Evolutionary conservation across 2,329 filamentous ascomycete genomes (phyloP), one percentile per base, ranked within the genome.

Genomic region (Furcasterigmium sp.): DNA sequence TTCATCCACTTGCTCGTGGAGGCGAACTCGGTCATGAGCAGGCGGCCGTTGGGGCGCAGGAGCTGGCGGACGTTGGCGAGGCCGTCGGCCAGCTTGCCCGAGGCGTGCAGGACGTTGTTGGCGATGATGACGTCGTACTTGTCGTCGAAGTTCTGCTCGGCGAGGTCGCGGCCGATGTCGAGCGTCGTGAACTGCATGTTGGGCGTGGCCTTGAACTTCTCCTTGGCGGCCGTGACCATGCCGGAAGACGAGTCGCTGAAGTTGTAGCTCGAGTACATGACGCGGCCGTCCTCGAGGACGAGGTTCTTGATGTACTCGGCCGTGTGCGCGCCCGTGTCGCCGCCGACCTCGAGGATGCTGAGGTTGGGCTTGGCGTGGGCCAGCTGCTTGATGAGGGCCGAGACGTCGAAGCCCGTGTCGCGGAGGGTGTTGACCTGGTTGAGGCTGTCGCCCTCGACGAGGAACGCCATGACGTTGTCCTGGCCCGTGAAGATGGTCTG

Each of bases 121-220:
- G 63, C 65, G 19, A 70, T 48, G n/a, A 72, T 44, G 5, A 72
- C 9, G 32, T 72, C 69, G 45, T 62, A 70, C 1, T 42, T 40
- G 1, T 51, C 50, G 0, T 47, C 20, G 37, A 61, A 68, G 0
- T 60, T 64, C 38, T 71, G 67, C 1, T 43, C 34, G 0, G 28
- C 25, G 1, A 56, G 48, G 19, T 56, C 49, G 7, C 55, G 51
- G n/a, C 52, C 54, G 8, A 59, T 47, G 37, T 63, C 52, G 11
- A 57, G 50, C 3, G 39, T 52, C 40, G 50, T 53, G 50, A 47
- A 60, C 14, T 25, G 25, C 42, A 56, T 50, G 7, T 23, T 21
- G n/a, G 32, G 32, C 8, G 15, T 8, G n/a, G 32, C 32, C 3
- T 15, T 11, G 15, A 35, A 35, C 32, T 35, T 35, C 17, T 35